Evolutionary conservation across 495 filamentous ascomycete genomes (phyloP), one percentile per base, ranked within the genome.

Genomic region (Beverwykella pulmonaria): DNA sequence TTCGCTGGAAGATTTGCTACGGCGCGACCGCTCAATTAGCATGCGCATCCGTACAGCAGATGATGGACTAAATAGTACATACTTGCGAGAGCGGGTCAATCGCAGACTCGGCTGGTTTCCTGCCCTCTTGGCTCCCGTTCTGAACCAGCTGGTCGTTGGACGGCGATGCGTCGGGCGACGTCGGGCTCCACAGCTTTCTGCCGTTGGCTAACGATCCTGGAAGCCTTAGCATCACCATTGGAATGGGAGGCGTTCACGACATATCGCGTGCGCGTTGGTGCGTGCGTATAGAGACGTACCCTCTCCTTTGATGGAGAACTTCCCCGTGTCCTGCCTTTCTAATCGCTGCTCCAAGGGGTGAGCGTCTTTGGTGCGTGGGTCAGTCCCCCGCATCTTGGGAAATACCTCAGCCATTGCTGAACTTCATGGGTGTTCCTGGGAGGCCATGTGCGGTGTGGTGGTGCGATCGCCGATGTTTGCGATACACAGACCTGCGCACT

Each of bases 1-100:
- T 92, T 71, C 92, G 87, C 73, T 90, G 85, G 58, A 93, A 84
- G 55, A 97, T 97, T 74, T 96, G 85, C 85, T 88, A 86, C 82
- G 80, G 10, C 83, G 85, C 62, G 85, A 76, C 36, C 83, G 83
- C 73, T 87, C 84, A 57, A 85, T 87, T 41, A 68, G 64, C 65
- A 7, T 53, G 7, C 20, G 48, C 48, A 23, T 23, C 12, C 50
- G 17, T 48, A 36, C 53, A 15, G 23, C 57, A 17, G 9, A 7
- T 19, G 30, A 29, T 34, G 0, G 26, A n/a, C n/a, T n/a, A 20
- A 57, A 26, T 12, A 61, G 57, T 58, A 69, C 70, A 53, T 70
- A 74, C 72, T 63, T 73, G 69, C 47, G 73, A 70, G 30, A 75
- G 60, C 53, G 73, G 73, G 41, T 75, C 73, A 19, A 75, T 73